phyloP scores from a whole-genome alignment of 208 protist genomes.

The Wallacemonas collosoma region DNA sequence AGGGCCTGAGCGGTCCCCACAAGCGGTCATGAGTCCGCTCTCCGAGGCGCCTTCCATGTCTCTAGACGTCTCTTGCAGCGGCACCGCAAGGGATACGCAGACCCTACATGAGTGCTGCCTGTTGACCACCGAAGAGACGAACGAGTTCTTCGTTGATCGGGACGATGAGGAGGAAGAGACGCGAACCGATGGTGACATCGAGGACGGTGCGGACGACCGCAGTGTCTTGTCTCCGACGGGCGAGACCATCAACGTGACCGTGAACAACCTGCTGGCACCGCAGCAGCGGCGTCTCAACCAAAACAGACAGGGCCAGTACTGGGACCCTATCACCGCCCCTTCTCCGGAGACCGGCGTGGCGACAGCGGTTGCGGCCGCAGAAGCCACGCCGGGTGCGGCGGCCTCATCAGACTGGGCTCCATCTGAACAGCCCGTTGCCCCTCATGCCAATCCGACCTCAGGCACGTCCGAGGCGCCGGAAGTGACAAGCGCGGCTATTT shows the following conservation, averaged over 20 bases:
- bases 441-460: too few relatives aligned
- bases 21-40: neutral
- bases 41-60: neutral
- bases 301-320: neutral
- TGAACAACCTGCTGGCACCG: neutral
- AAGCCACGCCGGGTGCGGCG: neutral
- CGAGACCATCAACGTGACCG: neutral
- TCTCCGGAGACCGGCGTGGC: neutral
- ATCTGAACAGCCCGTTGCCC: too few relatives aligned
- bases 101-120: neutral
- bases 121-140: neutral
- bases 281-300: constrained; percentile 7
- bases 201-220: neutral
- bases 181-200: neutral
- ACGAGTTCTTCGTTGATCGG: neutral
- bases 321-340: neutral
- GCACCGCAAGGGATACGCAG: neutral
- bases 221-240: too few relatives aligned
- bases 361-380: neutral
- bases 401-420: neutral
- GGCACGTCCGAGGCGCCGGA: too few relatives aligned
- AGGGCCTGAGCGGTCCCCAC: neutral
- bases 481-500: too few relatives aligned
- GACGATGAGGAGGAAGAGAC: too few relatives aligned
- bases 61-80: neutral